Percentiles rank a stretch among this genome's conserved stretches.
phyloP scores from a whole-genome alignment of 2,329 filamentous ascomycete genomes.

The Botrytis aclada region DNA sequence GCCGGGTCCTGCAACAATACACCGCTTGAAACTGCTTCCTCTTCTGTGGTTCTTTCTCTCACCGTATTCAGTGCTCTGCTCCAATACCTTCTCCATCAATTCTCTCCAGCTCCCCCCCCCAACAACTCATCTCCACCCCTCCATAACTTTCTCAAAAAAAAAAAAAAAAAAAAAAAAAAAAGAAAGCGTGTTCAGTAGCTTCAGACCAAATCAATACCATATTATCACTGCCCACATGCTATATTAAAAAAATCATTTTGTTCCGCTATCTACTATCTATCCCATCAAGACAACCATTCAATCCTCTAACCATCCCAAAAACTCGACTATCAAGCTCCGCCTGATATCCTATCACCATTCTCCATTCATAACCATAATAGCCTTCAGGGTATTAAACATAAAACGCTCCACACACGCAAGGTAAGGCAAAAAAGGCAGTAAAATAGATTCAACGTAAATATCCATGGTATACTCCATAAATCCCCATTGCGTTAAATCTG shows the following conservation, averaged over 20 bases:
- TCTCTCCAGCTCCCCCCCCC: background rate
- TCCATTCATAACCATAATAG: conserved; percentile 1
- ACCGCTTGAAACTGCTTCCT: background rate
- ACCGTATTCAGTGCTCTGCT: background rate
- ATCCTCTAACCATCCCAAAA: background rate
- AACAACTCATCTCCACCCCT: background rate
- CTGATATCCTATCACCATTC: background rate
- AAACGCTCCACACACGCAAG: conserved; percentile 2
- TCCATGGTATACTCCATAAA: conserved; percentile 9
- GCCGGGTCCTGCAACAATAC: background rate
- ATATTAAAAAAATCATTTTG: background rate
- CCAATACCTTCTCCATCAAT: background rate
- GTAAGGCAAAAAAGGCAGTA: background rate
- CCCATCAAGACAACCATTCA: background rate
- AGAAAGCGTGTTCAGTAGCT: background rate
- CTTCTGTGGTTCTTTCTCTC: too few relatives aligned
- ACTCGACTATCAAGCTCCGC: background rate
- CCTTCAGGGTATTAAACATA: conserved; percentile 13
- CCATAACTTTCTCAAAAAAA: background rate
- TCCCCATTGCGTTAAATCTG: background rate
- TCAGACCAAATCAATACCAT: background rate
- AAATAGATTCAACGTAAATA: background rate
- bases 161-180: too few relatives aligned
- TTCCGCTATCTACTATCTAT: background rate
- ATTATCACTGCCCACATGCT: background rate